A percentile compares a stretch with the other conserved stretches of the same genome.
phyloP scores from a whole-genome alignment of 2,329 filamentous ascomycete species.

The Ophiostoma ulmi region DNA sequence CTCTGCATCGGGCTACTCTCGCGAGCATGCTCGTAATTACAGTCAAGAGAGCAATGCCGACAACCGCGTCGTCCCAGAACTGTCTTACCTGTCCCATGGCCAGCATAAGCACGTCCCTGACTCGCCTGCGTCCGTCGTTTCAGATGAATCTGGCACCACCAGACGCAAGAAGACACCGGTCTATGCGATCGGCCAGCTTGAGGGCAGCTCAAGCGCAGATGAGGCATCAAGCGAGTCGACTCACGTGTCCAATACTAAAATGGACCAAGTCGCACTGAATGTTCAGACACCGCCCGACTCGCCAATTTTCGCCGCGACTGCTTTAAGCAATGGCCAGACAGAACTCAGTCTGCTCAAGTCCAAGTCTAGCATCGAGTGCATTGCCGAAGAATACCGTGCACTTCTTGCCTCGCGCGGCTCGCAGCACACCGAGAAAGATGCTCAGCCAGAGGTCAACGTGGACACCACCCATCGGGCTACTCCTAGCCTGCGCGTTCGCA shows the following conservation, averaged over 20 bases:
- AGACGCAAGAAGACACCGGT: constrained; percentile 50
- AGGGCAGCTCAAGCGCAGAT: constrained; percentile 30
- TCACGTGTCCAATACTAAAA: background rate
- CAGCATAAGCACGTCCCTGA: constrained; percentile 27
- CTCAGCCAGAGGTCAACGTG: background rate
- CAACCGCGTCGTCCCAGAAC: constrained; percentile 33
- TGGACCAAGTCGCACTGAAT: background rate
- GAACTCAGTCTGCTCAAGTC: constrained; percentile 25
- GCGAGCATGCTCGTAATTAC: background rate
- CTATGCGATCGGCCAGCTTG: constrained; percentile 46
- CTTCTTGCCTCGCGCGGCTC: constrained; percentile 41
- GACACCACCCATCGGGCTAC: background rate
- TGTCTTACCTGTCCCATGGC: constrained; percentile 35
- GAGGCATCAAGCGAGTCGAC: background rate
- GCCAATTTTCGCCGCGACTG: background rate
- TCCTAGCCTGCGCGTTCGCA: background rate
- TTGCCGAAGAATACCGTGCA: constrained; percentile 49
- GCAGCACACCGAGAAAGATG: constrained; percentile 30
- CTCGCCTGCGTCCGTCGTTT: constrained; percentile 23
- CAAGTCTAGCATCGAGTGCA: constrained; percentile 42
- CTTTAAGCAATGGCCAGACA: background rate
- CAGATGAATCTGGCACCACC: constrained; percentile 29
- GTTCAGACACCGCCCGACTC: constrained; percentile 22
- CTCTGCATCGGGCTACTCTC: constrained; percentile 13
- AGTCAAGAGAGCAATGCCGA: constrained; percentile 6